Conservation (phyloP, 805 yeast species). For the Priceomyces carsonii region DNA sequence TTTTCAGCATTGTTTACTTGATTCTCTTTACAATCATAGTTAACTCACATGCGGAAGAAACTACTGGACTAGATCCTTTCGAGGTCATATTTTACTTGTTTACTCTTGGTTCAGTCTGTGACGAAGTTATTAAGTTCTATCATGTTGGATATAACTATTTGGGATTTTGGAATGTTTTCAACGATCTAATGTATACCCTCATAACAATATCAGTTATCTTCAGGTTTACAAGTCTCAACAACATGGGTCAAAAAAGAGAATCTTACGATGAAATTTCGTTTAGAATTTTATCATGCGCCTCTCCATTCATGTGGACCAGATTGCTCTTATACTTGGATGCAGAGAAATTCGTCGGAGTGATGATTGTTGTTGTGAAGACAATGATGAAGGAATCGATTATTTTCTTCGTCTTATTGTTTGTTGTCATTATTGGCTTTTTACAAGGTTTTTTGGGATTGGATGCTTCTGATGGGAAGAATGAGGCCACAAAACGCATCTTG, state of each 20-base stretch:
- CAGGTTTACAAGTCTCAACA: slow-evolving; percentile 46
- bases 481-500: slow-evolving; percentile 66
- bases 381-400: slow-evolving; percentile 88
- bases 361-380: slow-evolving; percentile 80
- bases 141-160: slow-evolving; percentile 74
- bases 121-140: slow-evolving; percentile 69
- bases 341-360: slow-evolving; percentile 79
- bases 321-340: slow-evolving; percentile 76
- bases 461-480: slow-evolving; percentile 81
- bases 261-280: slow-evolving; percentile 60
- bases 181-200: slow-evolving; percentile 64
- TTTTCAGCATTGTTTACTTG: slow-evolving; percentile 64
- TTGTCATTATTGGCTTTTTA: slow-evolving; percentile 76
- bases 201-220: slow-evolving; percentile 54
- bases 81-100: slow-evolving; percentile 64
- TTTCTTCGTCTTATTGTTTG: slow-evolving; percentile 70
- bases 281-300: slow-evolving; percentile 72
- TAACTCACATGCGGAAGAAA: slow-evolving; percentile 51
- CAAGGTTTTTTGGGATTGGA: slow-evolving; percentile 89
- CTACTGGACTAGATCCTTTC: slow-evolving; percentile 34
- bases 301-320: slow-evolving; percentile 87
- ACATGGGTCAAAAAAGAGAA: slow-evolving; percentile 20
- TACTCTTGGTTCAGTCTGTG: slow-evolving; percentile 65
- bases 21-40: slow-evolving; percentile 61
- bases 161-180: slow-evolving; percentile 79